phyloP scores from a whole-genome alignment of 2,329 filamentous ascomycete species.

The Xylaria arbuscula region DNA sequence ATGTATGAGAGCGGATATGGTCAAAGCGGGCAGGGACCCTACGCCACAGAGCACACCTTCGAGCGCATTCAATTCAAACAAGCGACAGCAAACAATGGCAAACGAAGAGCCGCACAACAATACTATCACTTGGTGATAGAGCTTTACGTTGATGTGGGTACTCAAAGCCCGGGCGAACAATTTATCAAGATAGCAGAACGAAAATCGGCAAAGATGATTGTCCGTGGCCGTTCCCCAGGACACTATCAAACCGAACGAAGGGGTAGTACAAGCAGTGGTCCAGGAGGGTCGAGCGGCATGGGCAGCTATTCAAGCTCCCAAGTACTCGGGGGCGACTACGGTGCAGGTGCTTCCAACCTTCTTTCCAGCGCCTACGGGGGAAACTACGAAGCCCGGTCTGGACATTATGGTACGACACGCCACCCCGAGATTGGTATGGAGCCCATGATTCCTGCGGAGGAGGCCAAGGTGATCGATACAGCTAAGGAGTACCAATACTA shows the following conservation, averaged over 20 bases:
- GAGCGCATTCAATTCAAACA: constrained; percentile 96
- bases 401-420: constrained; percentile 56
- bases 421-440: constrained; percentile 64
- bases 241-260: constrained; percentile 80
- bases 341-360: constrained; percentile 53
- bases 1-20: constrained; percentile 57
- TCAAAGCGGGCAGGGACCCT: constrained; percentile 52
- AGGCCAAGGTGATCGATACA: constrained; percentile 61
- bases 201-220: constrained; percentile 84
- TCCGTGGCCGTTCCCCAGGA: constrained; percentile 84
- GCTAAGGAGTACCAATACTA: constrained; percentile 68
- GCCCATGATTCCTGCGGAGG: constrained; percentile 62
- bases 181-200: constrained; percentile 78
- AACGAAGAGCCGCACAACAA: constrained; percentile 88
- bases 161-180: constrained; percentile 57
- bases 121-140: constrained; percentile 93
- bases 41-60: constrained; percentile 72
- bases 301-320: constrained; percentile 59
- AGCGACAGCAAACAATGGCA: constrained; percentile 93
- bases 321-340: constrained; percentile 56
- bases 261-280: constrained; percentile 75
- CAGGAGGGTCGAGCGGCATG: constrained; percentile 71
- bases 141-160: constrained; percentile 76
- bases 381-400: constrained; percentile 55
- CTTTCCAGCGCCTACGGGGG: constrained; percentile 53